Evolutionary conservation across 2,329 filamentous ascomycete species (phyloP).

Genomic region (Pseudogymnoascus sp.): DNA sequence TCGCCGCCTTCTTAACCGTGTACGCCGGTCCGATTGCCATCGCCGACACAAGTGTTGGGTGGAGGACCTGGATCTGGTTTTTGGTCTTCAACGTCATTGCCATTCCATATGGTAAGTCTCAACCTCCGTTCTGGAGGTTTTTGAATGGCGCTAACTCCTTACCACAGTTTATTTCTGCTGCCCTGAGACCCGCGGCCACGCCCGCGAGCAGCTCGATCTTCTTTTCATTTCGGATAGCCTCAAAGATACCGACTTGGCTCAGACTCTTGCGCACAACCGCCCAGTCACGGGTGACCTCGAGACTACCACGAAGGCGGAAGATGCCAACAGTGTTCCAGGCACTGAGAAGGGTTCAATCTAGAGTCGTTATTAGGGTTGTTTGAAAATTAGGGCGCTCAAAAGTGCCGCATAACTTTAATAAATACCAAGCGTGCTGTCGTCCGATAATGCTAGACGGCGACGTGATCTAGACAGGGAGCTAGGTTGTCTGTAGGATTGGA

Average conservation of each 20-base stretch:
- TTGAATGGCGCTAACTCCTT: constrained; percentile 22
- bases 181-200: constrained; percentile 25
- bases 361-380: constrained; percentile 2
- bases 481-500: constrained; percentile 1
- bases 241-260: background rate
- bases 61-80: constrained; percentile 32
- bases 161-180: constrained; percentile 26
- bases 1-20: constrained; percentile 32
- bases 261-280: background rate
- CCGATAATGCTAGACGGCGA: background rate
- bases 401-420: background rate
- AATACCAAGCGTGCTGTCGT: background rate
- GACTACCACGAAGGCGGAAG: background rate
- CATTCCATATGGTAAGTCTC: constrained; percentile 20
- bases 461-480: background rate
- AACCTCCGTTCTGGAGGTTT: background rate
- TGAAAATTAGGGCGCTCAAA: background rate
- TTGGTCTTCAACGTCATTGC: constrained; percentile 29
- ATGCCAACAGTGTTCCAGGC: background rate
- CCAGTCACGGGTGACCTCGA: constrained; percentile 1
- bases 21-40: constrained; percentile 32
- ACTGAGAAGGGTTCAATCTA: constrained; percentile 1
- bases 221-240: background rate
- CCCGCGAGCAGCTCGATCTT: constrained; percentile 23
- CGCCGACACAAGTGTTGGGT: constrained; percentile 23